Base-by-base conservation (phyloP, 768 basidiomycete species). In the Hirschioporus abietinus region DNA sequence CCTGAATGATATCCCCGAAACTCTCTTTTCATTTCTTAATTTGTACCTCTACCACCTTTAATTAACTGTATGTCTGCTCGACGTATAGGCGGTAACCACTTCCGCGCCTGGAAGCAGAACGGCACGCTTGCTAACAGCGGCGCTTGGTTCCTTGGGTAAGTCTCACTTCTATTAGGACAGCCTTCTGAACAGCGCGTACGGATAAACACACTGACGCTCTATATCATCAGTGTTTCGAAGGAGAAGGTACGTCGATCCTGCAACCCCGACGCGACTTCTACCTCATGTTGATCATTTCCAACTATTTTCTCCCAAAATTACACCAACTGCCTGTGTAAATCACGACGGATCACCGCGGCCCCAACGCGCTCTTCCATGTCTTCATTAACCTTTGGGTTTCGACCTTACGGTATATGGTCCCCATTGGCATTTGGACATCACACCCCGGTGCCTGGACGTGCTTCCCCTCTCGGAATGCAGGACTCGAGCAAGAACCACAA, bases 71-170 rank as follows among this genome's bases (percentile, higher is more conserved):
- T 25, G 15, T 25, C 60, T 24, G 23, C 60, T 61, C 15, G 23
- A 24, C 9, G 25, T 60, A 2, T 58, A 83, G 92, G 92, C n/a
- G 93, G 93, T 1, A 88, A 95, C 66, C 94, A 95, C 73, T 95
- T 92, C 72, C 84, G 93, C 63, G 92, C 92, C 8, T 95, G 93
- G 93, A 88, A 86, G 72, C 93, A 95, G 81, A 92, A 93, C 70
- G 93, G 92, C 2, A 87, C 89, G 0, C 72, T 79, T 20, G 91
- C 84, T 0, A 79, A 88, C 71, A 89, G 85, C 62, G 86, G 89
- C 0, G 93, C 93, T 8, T 95, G 93, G 93, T 95, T 95, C 72
- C 79, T 95, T 10, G 92, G 86, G 91, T 90, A 73, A 58, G 86
- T 80, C 20, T 30, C 60, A 60, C 52, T 65, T 6, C 24, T 25